Conservation (phyloP, 768 basidiomycete genomes). For the Termitomyces sp. region DNA sequence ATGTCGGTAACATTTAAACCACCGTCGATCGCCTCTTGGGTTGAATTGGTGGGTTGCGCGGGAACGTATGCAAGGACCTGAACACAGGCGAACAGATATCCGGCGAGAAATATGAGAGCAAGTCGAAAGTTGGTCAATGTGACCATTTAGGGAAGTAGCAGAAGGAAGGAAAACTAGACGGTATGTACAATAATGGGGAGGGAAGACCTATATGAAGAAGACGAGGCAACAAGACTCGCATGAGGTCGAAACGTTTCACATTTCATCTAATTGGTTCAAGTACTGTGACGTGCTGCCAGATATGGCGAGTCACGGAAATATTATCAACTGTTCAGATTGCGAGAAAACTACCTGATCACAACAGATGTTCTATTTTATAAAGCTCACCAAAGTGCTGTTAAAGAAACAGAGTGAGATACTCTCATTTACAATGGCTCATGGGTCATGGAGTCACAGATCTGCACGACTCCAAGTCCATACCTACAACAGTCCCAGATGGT, state of each 20-base stretch:
- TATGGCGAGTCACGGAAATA: no score
- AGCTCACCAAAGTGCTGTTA: no score
- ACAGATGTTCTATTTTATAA: no score
- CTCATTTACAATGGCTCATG: no score
- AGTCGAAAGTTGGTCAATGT: neutral
- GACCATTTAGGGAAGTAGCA: neutral
- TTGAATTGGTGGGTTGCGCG: constrained; percentile 65
- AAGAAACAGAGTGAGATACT: no score
- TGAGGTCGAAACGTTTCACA: constrained; percentile 12
- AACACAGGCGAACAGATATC: constrained; percentile 11
- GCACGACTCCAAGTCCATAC: no score
- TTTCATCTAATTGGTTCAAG: neutral
- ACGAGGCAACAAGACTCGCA: constrained; percentile 5
- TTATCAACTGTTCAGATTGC: no score
- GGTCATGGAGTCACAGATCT: no score
- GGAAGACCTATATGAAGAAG: neutral
- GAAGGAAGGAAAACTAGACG: neutral
- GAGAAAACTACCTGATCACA: no score
- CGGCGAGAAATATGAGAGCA: constrained; percentile 3
- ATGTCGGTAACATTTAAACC: constrained; percentile 49
- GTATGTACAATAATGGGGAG: neutral
- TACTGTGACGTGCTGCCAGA: no score
- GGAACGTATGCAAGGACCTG: constrained; percentile 54
- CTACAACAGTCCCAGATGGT: no score
- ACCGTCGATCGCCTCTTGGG: constrained; percentile 33